Conservation (phyloP, 148 eudicot genomes). For the Arbutus unedo region DNA sequence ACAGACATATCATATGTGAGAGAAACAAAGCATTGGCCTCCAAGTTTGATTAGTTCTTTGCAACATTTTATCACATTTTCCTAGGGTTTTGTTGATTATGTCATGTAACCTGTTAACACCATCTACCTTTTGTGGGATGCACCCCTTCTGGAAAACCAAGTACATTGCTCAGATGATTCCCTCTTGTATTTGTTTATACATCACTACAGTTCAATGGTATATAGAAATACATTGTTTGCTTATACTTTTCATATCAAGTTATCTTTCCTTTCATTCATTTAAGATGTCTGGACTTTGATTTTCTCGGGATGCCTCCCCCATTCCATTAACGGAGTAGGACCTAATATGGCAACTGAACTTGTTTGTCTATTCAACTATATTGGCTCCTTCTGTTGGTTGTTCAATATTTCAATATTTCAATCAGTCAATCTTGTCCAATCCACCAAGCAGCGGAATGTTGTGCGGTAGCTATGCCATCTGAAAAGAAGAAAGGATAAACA, state of each 20-base stretch:
- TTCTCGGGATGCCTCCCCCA: no score
- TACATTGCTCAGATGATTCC: background rate
- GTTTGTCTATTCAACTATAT: background rate
- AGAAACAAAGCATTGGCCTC: constrained; percentile 41
- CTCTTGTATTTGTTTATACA: background rate
- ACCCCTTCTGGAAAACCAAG: background rate
- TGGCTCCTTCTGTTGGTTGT: background rate
- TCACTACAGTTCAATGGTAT: background rate
- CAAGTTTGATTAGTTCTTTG: constrained; percentile 35
- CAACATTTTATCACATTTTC: constrained; percentile 33
- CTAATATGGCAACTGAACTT: no score
- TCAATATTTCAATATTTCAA: background rate
- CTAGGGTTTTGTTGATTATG: constrained; percentile 8
- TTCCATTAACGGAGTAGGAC: no score
- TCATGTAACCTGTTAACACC: background rate
- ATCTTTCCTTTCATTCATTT: background rate
- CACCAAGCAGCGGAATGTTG: no score
- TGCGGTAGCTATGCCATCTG: no score
- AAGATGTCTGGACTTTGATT: no score
- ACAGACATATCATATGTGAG: constrained; percentile 30
- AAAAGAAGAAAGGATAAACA: no score
- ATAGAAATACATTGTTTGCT: background rate
- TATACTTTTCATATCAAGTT: background rate
- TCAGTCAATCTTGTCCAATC: no score
- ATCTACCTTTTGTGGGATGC: background rate